Conservation (phyloP, 2,329 filamentous ascomycete species). For the Pseudogymnoascus sp. region DNA sequence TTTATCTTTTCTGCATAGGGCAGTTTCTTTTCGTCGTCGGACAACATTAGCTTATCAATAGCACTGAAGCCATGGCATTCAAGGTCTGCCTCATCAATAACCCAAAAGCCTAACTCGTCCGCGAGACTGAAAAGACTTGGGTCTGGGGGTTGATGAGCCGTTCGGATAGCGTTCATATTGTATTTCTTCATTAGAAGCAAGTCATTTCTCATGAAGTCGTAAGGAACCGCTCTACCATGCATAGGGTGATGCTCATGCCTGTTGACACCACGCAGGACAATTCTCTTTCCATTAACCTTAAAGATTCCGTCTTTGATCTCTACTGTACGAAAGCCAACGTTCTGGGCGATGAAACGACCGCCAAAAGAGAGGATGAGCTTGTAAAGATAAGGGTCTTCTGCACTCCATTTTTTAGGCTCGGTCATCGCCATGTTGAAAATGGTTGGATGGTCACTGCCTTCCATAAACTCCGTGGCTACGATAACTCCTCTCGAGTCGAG, state of each 20-base stretch:
- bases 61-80: conserved; percentile 29
- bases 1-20: conserved; percentile 35
- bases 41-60: conserved; percentile 21
- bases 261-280: conserved; percentile 36
- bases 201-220: conserved; percentile 42
- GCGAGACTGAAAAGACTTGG: conserved; percentile 50
- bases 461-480: conserved; percentile 18
- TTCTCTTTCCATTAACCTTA: conserved; percentile 40
- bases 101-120: conserved; percentile 23
- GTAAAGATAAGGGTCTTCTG: conserved; percentile 41
- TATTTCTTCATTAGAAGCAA: conserved; percentile 45
- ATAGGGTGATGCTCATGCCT: conserved; percentile 43
- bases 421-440: conserved; percentile 26
- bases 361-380: conserved; percentile 32
- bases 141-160: conserved; percentile 58
- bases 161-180: conserved; percentile 63
- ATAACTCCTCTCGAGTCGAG: conserved; percentile 32
- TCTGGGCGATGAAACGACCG: conserved; percentile 25
- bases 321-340: conserved; percentile 40
- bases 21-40: background rate
- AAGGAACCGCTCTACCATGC: conserved; percentile 41
- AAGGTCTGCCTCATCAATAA: no score
- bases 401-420: conserved; percentile 41
- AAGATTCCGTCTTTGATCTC: conserved; percentile 40
- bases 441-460: conserved; percentile 5